These are phyloP conservation scores for Diaporthe velutina DNA, from an alignment of 2,329 filamentous ascomycete species.

Conservation along the genomic window DNA sequence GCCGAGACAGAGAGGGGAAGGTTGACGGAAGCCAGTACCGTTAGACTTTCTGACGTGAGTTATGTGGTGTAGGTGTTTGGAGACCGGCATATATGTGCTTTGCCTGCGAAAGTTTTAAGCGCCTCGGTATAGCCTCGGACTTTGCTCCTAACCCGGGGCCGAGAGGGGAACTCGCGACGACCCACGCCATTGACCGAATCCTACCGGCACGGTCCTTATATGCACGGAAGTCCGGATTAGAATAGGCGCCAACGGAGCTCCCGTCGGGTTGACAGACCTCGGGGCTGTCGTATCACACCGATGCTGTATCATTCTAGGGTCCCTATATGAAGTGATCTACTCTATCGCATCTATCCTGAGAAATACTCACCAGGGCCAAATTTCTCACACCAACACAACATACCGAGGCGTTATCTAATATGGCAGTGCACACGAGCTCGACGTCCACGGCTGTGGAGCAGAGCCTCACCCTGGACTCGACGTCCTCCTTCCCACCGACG, in stretches of 20 bases:
- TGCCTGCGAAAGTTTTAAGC: too few relatives aligned
- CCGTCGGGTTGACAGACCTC: neutral
- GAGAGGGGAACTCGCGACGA: conserved; percentile 1
- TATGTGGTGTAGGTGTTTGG: too few relatives aligned
- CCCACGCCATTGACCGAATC: neutral
- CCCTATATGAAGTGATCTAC: neutral
- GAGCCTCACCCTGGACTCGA: neutral
- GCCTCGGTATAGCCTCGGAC: too few relatives aligned
- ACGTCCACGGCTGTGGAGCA: neutral
- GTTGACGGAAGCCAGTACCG: neutral
- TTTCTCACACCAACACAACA: neutral
- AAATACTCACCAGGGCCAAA: neutral
- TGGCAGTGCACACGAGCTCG: neutral
- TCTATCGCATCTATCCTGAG: neutral
- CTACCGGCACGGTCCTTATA: neutral
- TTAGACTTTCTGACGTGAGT: neutral
- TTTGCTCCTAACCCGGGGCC: neutral
- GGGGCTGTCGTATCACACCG: neutral
- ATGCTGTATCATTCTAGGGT: neutral
- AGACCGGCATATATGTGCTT: too few relatives aligned
- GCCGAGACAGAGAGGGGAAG: neutral
- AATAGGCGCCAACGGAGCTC: neutral
- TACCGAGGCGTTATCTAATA: neutral
- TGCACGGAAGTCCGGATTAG: neutral
- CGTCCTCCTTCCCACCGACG: neutral